Percentiles rank a stretch among this genome's conserved stretches.
Conservation (phyloP, 129 eudicot genomes). For the Dittrichia graveolens region DNA sequence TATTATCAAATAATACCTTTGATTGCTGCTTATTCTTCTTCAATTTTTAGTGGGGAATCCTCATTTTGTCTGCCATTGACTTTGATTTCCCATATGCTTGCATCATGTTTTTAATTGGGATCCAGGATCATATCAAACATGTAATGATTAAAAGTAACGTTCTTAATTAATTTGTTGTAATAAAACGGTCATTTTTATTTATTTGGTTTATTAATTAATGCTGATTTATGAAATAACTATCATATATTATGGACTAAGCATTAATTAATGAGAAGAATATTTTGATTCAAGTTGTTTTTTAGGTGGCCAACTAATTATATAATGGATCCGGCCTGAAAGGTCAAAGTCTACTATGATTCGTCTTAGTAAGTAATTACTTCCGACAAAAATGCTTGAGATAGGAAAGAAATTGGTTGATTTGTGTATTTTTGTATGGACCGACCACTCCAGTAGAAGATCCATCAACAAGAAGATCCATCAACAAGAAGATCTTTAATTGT, state of each 20-base stretch:
- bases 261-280: slow-evolving; percentile 22
- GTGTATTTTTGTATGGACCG: too few species aligned
- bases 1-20: slow-evolving; percentile 21
- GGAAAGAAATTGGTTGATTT: too few species aligned
- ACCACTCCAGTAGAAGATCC: too few species aligned
- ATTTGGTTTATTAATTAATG: slow-evolving; percentile 11
- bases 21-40: slow-evolving; percentile 34
- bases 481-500: too few species aligned
- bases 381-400: too few species aligned
- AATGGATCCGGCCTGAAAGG: slow-evolving; percentile 25
- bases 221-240: neutral
- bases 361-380: slow-evolving; percentile 16
- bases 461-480: too few species aligned
- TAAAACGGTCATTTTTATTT: slow-evolving; percentile 10
- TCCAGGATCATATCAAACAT: slow-evolving; percentile 26
- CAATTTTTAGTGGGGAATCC: slow-evolving; percentile 34
- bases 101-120: slow-evolving; percentile 29
- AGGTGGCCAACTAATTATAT: slow-evolving; percentile 35
- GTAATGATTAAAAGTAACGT: slow-evolving; percentile 34
- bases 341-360: slow-evolving; percentile 31
- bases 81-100: slow-evolving; percentile 37
- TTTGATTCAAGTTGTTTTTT: slow-evolving; percentile 26
- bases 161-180: slow-evolving; percentile 26
- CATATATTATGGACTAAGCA: slow-evolving; percentile 22
- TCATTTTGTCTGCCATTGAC: slow-evolving; percentile 38